Evolutionary conservation across 2,329 filamentous ascomycete genomes (phyloP), one percentile per base, ranked within the genome.

Genomic region (Magnaporthiopsis incrustans): DNA sequence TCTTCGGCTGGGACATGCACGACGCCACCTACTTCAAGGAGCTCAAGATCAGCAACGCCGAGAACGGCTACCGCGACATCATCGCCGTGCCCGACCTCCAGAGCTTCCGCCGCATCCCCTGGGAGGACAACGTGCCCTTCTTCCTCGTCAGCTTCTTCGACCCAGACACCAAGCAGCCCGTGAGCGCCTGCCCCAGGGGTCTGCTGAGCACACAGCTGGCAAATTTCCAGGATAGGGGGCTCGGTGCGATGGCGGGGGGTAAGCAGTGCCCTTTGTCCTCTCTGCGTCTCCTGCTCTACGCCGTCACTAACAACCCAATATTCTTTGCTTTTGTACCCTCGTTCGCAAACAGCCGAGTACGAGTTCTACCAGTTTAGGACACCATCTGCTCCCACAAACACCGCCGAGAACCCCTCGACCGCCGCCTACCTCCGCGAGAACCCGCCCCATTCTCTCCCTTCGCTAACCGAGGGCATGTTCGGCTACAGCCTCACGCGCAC

Each of bases 1-100:
- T 97, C 68, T 97, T 96, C 71, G 92, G 93, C 74, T 97, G 93
- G 93, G 92, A 97, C 77, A 96, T 97, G 91, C 92, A 97, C 76
- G 93, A 97, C 73, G 83, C 87, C 79, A 96, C 91, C 14, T 97
- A 97, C 76, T 88, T 91, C 74, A 86, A 84, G 70, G 92, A 97
- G 77, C 84, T 97, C 67, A 85, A 85, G 71, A 89, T 97, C 75
- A 95, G 91, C 77, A 97, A 96, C 78, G 90, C 90, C 69, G 88
- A 91, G 71, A 97, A 96, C 74, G 92, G 92, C 58, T 97, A 96
- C 76, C 85, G 89, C 68, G 93, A 97, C 75, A 78, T 97, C 58
- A 83, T 96, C 62, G 92, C 93, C 18, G 80, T 94, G 53, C 88
- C 92, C 0, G 92, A 97, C 72, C 78, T 97, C 56, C 79, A 77